These are phyloP conservation scores for Verruconis gallopava DNA, from an alignment of 2,329 filamentous ascomycete genomes.

Conservation along the genomic window DNA sequence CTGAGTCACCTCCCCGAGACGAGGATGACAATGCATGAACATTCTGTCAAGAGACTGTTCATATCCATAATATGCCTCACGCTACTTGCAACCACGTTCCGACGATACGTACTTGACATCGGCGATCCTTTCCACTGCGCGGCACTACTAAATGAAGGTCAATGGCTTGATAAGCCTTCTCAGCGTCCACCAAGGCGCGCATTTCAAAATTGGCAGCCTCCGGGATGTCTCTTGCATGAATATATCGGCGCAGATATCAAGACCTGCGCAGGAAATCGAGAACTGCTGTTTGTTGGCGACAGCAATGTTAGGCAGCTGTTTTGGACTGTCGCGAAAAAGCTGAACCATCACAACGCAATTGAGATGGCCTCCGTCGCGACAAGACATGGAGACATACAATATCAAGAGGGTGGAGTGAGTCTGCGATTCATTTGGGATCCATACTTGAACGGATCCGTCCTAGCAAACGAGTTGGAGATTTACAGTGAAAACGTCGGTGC, in stretches of 20 bases:
- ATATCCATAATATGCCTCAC: not conserved
- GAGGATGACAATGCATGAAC: too few relatives aligned
- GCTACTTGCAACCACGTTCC: not conserved
- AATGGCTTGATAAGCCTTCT: conserved; percentile 34
- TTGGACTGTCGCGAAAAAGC: conserved; percentile 40
- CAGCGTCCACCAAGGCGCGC: conserved; percentile 18
- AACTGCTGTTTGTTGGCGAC: conserved; percentile 49
- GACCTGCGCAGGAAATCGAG: conserved; percentile 38
- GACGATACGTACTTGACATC: not conserved
- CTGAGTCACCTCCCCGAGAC: too few relatives aligned
- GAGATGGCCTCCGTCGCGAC: conserved; percentile 23
- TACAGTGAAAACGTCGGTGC: conserved; percentile 20
- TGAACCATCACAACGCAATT: conserved; percentile 30
- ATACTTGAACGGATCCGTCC: conserved; percentile 39
- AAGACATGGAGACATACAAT: conserved; percentile 34
- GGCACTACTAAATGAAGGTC: conserved; percentile 37
- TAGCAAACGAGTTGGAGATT: conserved; percentile 29
- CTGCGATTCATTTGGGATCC: conserved; percentile 52
- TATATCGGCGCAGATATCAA: conserved; percentile 41
- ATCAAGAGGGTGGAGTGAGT: conserved; percentile 32
- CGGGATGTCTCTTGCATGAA: conserved; percentile 44
- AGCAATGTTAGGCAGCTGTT: conserved; percentile 47
- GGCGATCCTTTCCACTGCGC: conserved; percentile 42
- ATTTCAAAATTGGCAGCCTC: conserved; percentile 44
- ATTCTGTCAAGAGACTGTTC: not conserved